Base-by-base conservation (phyloP, 257 asterid species). In the Nicotiana tabacum region DNA sequence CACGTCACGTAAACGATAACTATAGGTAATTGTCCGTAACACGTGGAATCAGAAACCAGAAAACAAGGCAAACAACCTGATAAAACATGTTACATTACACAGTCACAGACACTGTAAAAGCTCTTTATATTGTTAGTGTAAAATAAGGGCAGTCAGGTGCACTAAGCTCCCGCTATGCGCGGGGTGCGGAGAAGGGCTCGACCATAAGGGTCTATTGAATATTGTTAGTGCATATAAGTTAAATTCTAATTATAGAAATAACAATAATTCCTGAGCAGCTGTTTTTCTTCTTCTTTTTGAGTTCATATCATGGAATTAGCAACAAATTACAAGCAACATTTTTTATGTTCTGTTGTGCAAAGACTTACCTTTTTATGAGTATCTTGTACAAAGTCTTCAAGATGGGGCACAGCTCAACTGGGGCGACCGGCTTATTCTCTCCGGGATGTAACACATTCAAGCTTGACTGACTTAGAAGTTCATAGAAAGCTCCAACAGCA, bases 401-500 rank as follows among this genome's bases (percentile, higher is more conserved):
- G 81, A 94, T 93, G 16, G 98, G 98, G 86, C 98, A 94, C 29
- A 94, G 92, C 86, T 93, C 98, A 2, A 93, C 97, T 0, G 97
- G 98, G 53, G 98, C 97, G 6, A 92, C 92, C 0, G 95, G 93
- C 90, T 92, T 94, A 89, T 93, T 91, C 33, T 87, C 92, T 61
- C 84, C 93, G 0, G 98, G 98, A 84, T 93, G 97, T 87, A 91
- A 32, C 16, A 94, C 91, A 64, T 87, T 94, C 74, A 94, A 86
- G 48, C 97, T 91, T 13, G 94, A 85, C 81, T 94, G 98, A 83
- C 97, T 92, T 58, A 94, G 87, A 74, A 94, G 95, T 84, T 92
- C 93, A 61, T 92, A 94, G 88, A 94, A 94, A 35, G 98, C 98
- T 88, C 88, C 92, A 13, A 94, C 94, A 46, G 98, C 98, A 24